These are phyloP conservation scores for Urostyla sp. DNA, from an alignment of 73 alveolate species.

Conservation along the genomic window DNA sequence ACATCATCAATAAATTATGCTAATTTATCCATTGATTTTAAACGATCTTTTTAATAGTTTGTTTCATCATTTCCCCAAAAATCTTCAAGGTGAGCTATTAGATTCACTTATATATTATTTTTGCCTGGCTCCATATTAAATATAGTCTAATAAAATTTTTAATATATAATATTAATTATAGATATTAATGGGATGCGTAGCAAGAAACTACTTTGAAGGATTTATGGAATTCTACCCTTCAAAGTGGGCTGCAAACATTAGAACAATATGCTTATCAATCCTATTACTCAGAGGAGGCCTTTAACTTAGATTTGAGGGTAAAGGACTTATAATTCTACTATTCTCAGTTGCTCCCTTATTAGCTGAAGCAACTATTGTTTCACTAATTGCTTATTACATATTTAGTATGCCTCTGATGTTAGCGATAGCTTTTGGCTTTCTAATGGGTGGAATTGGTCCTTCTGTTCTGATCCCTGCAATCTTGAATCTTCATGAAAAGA, in stretches of 20 bases:
- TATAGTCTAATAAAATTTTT: slow-evolving; percentile 9
- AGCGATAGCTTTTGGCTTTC: slow-evolving; percentile 49
- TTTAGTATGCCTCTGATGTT: slow-evolving; percentile 26
- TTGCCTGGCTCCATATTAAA: slow-evolving; percentile 32
- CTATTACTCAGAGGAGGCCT: slow-evolving; percentile 45
- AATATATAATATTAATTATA: too few relatives aligned
- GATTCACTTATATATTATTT: slow-evolving; percentile 10
- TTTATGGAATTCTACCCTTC: slow-evolving; percentile 27
- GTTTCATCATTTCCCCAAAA: too few relatives aligned
- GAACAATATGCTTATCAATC: slow-evolving; percentile 25
- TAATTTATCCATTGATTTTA: too few relatives aligned
- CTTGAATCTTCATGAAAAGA: slow-evolving; percentile 8
- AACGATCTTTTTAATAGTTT: too few relatives aligned
- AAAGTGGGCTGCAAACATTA: slow-evolving; percentile 32
- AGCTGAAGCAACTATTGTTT: slow-evolving; percentile 35
- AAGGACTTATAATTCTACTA: slow-evolving; percentile 29
- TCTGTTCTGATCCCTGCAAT: slow-evolving; percentile 50
- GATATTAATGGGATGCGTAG: slow-evolving; percentile 36
- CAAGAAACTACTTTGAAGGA: not conserved
- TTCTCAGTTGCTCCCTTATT: slow-evolving; percentile 32
- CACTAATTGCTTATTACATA: not conserved
- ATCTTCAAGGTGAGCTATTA: not conserved
- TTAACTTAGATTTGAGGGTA: slow-evolving; percentile 31
- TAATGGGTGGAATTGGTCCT: slow-evolving; percentile 55
- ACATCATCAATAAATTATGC: too few relatives aligned